Conservation (phyloP, 192 early-diverging fungal genomes). For the Backusella psychrophila region DNA sequence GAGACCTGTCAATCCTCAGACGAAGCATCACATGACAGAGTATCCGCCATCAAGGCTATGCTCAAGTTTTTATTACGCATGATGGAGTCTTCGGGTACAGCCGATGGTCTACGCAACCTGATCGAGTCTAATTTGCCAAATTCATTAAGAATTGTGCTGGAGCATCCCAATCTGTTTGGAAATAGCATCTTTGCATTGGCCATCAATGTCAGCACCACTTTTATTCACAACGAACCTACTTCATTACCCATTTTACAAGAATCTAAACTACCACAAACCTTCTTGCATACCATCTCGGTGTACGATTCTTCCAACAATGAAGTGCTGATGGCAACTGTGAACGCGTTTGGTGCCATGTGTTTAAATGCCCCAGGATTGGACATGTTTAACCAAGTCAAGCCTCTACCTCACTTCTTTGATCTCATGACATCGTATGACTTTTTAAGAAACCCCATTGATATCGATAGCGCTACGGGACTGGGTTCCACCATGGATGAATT, state of each 20-base stretch:
- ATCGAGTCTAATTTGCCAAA: conserved; percentile 85
- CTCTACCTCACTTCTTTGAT: conserved; percentile 71
- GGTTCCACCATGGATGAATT: conserved; percentile 93
- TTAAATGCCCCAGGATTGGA: conserved; percentile 87
- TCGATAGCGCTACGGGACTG: conserved; percentile 79
- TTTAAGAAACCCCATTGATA: conserved; percentile 75
- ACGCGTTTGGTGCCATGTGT: conserved; percentile 95
- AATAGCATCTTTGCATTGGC: conserved; percentile 82
- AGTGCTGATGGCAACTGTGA: conserved; percentile 76
- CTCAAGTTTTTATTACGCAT: conserved; percentile 91
- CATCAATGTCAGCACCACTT: conserved; percentile 89
- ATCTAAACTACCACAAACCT: conserved; percentile 77
- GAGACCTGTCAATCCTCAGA: conserved; percentile 40
- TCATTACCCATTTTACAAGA: conserved; percentile 94
- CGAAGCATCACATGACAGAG: conserved; percentile 66
- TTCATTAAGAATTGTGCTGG: conserved; percentile 72
- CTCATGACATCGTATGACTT: conserved; percentile 77
- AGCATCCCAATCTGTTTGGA: conserved; percentile 75
- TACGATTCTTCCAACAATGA: conserved; percentile 39
- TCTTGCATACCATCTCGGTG: conserved; percentile 66
- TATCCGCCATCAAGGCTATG: conserved; percentile 79
- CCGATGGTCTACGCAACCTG: conserved; percentile 91
- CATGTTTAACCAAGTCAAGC: conserved; percentile 68
- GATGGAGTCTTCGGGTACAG: conserved; percentile 90
- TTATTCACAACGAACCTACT: conserved; percentile 99